Percentiles rank a stretch among this genome's conserved stretches.
phyloP scores from a whole-genome alignment of 495 filamentous ascomycete genomes.

The Annulohypoxylon stygium region DNA sequence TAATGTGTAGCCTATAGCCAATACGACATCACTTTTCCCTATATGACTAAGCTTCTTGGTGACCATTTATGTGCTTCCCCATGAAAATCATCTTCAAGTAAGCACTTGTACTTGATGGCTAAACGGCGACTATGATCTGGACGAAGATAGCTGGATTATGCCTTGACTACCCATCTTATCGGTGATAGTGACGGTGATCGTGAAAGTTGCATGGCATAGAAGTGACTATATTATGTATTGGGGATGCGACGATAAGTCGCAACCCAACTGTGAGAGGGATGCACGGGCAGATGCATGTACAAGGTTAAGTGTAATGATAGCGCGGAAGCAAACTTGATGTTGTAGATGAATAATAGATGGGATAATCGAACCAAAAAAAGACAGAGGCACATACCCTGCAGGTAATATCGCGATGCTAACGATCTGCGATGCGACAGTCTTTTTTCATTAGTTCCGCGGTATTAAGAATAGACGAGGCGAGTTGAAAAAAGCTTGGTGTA shows the following conservation, averaged over 20 bases:
- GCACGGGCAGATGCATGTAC: constrained; percentile 11
- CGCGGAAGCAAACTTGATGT: constrained; percentile 1
- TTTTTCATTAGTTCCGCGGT: constrained; percentile 14
- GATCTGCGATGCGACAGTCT: constrained; percentile 37
- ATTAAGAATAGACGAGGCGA: constrained; percentile 22
- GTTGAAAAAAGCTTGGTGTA: neutral
- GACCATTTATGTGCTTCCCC: constrained; percentile 14
- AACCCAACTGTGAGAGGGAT: constrained; percentile 2
- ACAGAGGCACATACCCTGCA: constrained; percentile 43
- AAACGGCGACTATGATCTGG: neutral
- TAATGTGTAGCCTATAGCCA: constrained; percentile 17
- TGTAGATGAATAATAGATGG: constrained; percentile 14
- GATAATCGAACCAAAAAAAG: constrained; percentile 10
- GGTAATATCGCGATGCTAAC: constrained; percentile 40
- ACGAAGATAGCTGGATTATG: neutral
- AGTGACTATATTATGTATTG: constrained; percentile 14
- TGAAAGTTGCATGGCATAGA: neutral
- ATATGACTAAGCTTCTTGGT: constrained; percentile 28
- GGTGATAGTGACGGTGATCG: neutral
- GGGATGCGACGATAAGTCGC: constrained; percentile 3
- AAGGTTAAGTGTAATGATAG: constrained; percentile 14
- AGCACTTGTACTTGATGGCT: constrained; percentile 33
- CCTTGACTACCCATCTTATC: constrained; percentile 5
- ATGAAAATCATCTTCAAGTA: constrained; percentile 21
- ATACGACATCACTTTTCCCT: constrained; percentile 25